Conservation (phyloP, 495 filamentous ascomycete species). For the Lichina pygmaea region DNA sequence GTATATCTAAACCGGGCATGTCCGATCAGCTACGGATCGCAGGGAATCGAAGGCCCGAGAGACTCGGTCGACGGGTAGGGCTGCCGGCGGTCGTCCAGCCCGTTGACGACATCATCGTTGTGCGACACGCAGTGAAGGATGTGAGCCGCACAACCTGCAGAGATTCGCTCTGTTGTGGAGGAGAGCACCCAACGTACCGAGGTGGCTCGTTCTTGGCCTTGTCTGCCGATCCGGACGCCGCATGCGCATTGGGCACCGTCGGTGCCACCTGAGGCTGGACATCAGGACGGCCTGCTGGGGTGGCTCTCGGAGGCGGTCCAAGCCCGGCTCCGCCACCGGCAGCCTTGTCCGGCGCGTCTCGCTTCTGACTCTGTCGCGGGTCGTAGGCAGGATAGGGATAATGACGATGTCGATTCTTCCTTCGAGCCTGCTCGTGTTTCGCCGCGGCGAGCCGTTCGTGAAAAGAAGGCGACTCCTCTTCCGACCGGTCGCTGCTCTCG, state of each 20-base stretch:
- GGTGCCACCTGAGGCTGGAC: too few species aligned
- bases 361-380: background rate
- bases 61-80: too few species aligned
- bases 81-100: background rate
- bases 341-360: background rate
- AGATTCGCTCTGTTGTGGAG: background rate
- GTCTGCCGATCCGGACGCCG: too few species aligned
- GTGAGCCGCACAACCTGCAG: too few species aligned
- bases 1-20: constrained; percentile 16
- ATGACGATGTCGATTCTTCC: background rate
- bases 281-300: background rate
- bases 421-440: background rate
- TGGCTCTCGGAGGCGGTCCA: background rate
- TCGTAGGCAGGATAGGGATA: background rate
- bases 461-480: background rate
- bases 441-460: background rate
- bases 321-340: background rate
- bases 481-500: background rate
- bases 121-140: background rate
- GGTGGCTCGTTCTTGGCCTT: background rate
- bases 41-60: too few species aligned
- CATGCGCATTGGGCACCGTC: too few species aligned
- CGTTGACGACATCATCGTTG: background rate
- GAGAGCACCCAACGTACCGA: background rate
- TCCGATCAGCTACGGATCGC: too few species aligned